phyloP scores from a whole-genome alignment of 202 grass and related monocot genomes.

The Digitaria exilis region DNA sequence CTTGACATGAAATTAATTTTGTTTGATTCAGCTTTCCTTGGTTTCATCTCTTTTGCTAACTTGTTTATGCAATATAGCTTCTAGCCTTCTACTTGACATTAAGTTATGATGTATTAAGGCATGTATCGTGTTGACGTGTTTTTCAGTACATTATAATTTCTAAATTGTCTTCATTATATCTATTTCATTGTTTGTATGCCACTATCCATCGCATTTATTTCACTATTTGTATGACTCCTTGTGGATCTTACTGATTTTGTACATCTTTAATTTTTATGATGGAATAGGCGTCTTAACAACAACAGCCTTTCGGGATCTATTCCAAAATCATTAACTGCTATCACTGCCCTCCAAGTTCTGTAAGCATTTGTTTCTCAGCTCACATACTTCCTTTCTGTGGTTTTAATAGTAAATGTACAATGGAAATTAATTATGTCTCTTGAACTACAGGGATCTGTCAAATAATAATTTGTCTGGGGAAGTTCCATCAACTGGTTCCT shows the following conservation, averaged over 20 bases:
- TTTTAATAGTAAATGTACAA: conserved; percentile 25
- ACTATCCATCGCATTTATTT: conserved; percentile 15
- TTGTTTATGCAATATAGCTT: neutral
- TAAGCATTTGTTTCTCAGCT: conserved; percentile 55
- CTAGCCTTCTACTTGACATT: neutral
- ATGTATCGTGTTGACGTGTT: conserved; percentile 5
- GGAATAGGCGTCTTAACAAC: conserved; percentile 95
- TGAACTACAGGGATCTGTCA: conserved; percentile 78
- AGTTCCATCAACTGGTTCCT: conserved; percentile 95
- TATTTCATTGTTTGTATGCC: neutral
- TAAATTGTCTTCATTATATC: neutral
- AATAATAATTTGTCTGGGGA: conserved; percentile 96
- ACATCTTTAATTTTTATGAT: conserved; percentile 31
- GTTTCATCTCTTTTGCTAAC: neutral
- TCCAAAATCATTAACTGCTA: conserved; percentile 93
- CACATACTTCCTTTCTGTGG: conserved; percentile 21
- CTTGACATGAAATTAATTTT: conserved; percentile 11
- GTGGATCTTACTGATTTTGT: conserved; percentile 28
- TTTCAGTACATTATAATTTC: neutral
- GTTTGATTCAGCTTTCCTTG: neutral
- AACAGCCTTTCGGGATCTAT: conserved; percentile 85
- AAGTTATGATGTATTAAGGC: conserved; percentile 17
- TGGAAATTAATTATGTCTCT: conserved; percentile 25
- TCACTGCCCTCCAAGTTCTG: conserved; percentile 94
- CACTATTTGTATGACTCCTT: neutral